phyloP scores from a whole-genome alignment of 768 basidiomycete genomes.

The Lactarius akahatsu region DNA sequence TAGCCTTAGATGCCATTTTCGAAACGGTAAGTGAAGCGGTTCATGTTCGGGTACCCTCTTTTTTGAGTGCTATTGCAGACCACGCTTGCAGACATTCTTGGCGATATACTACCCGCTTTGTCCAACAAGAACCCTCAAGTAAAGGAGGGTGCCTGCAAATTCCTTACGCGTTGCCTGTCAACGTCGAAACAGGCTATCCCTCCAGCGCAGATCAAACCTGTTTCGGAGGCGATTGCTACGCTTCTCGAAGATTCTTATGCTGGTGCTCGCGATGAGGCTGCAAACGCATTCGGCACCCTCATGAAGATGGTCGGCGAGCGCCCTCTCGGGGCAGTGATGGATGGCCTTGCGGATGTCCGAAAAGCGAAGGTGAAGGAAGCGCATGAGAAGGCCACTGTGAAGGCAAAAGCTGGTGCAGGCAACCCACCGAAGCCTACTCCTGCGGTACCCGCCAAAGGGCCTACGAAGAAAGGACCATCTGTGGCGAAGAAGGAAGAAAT shows the following conservation, averaged over 20 bases:
- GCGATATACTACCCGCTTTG: conserved; percentile 74
- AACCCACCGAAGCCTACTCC: conserved; percentile 43
- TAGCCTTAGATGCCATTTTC: conserved; percentile 87
- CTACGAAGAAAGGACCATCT: conserved; percentile 30
- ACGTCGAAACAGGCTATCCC: conserved; percentile 68
- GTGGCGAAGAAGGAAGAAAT: conserved; percentile 38
- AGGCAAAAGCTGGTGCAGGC: conserved; percentile 68
- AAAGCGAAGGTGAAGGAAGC: conserved; percentile 94
- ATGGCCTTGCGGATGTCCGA: conserved; percentile 79
- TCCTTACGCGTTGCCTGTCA: conserved; percentile 75
- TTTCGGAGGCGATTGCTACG: conserved; percentile 71
- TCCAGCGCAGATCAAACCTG: conserved; percentile 72
- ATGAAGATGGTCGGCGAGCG: conserved; percentile 98
- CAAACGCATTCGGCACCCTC: conserved; percentile 79
- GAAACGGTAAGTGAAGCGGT: conserved; percentile 55
- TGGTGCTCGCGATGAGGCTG: conserved; percentile 88
- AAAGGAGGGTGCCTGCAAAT: conserved; percentile 89
- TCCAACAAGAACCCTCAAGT: conserved; percentile 96
- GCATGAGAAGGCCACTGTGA: conserved; percentile 88
- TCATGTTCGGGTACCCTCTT: conserved; percentile 7
- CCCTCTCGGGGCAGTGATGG: conserved; percentile 82
- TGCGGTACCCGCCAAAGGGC: conserved; percentile 18
- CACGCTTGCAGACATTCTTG: conserved; percentile 73
- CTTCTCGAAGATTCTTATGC: conserved; percentile 88
- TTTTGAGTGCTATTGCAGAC: conserved; percentile 49